Conservation (phyloP, 2,329 filamentous ascomycete species). For the Apiospora kogelbergensis region DNA sequence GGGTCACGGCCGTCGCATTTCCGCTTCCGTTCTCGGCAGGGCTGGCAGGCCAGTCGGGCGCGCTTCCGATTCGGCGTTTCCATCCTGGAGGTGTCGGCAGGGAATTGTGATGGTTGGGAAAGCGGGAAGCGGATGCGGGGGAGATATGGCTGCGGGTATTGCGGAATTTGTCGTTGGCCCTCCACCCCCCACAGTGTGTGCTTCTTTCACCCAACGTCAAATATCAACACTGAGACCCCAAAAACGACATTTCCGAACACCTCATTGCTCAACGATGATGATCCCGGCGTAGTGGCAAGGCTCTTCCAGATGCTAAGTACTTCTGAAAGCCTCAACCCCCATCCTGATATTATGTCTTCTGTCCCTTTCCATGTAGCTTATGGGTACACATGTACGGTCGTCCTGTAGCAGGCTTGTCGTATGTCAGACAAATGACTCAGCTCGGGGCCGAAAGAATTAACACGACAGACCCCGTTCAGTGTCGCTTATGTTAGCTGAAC, state of each 20-base stretch:
- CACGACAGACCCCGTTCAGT: too few species aligned
- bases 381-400: too few species aligned
- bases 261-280: not conserved
- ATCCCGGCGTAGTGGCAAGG: slow-evolving; percentile 1
- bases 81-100: not conserved
- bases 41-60: slow-evolving; percentile 46
- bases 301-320: slow-evolving; percentile 21
- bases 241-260: not conserved
- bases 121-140: not conserved
- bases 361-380: too few species aligned
- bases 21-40: slow-evolving; percentile 55
- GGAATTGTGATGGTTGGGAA: not conserved
- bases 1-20: slow-evolving; percentile 51
- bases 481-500: too few species aligned
- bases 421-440: too few species aligned
- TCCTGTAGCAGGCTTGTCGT: too few species aligned
- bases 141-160: not conserved
- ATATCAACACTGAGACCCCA: not conserved
- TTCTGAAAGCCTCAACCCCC: not conserved
- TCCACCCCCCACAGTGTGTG: slow-evolving; percentile 18
- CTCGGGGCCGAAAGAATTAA: too few species aligned
- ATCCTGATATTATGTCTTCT: slow-evolving; percentile 9
- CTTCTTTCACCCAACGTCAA: slow-evolving; percentile 14
- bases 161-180: slow-evolving; percentile 15
- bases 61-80: slow-evolving; percentile 25